Evolutionary conservation across 176 grass and related monocot genomes (phyloP), one percentile per base, ranked within the genome.

Genomic region (Aegilops tauschii): DNA sequence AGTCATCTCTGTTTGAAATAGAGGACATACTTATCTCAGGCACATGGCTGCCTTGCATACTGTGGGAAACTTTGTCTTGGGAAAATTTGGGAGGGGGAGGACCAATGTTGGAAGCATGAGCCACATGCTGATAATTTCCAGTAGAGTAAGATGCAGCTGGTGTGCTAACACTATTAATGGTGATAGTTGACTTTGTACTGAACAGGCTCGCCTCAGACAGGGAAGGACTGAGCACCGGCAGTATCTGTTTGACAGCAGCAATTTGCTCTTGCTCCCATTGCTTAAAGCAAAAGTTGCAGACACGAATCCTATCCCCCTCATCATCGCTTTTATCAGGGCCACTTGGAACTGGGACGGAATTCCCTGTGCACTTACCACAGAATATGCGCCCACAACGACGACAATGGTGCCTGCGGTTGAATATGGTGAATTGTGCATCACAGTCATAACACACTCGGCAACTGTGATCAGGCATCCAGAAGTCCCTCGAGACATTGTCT

Each of bases 391-490:
- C 94, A n/a, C 97, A 99, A 56, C 78, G 86, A 76, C 97, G 97
- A 36, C 97, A 99, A 91, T 99, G 97, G 80, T 99, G 97, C 39
- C 94, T 89, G 37, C 92, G 90, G 80, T 99, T 99, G 77, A 99
- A 94, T 73, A 99, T 62, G 18, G 92, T 99, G 83, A 99, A 99
- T 27, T 91, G 86, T 18, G 89, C 17, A 50, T 96, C 92, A 56
- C 97, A 99, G 12, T 93, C 94, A 82, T 94, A 99, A 82, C 94
- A 99, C 79, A 90, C 85, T 56, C 88, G 89, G 56, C 97, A 99
- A 76, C 97, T 99, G 81, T 92, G 88, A 56, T 99, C 97, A 4
- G 94, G 94, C 97, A 99, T 99, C 97, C 97, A 96, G 81, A 96
- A 99, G 76, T 93, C 92, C 80, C 80, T 93, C 6, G 97, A 96